phyloP scores from a whole-genome alignment of 1,284 basidiomycete genomes.

The Exobasidium cylindrosporum region DNA sequence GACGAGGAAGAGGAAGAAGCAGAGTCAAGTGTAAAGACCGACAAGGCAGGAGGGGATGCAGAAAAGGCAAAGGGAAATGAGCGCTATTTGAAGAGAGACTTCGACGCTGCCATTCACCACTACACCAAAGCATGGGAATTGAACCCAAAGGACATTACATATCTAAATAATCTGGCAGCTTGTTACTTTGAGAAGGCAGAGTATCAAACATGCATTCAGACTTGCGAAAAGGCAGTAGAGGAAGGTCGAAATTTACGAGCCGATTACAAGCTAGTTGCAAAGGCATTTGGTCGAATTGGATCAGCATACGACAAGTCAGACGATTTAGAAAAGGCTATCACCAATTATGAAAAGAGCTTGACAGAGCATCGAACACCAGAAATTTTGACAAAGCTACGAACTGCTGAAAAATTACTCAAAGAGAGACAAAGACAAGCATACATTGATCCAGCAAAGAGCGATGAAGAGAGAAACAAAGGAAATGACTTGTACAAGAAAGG shows the following conservation, averaged over 20 bases:
- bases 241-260: slow-evolving; percentile 71
- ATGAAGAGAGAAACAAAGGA: slow-evolving; percentile 82
- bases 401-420: slow-evolving; percentile 72
- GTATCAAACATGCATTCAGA: slow-evolving; percentile 84
- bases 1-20: slow-evolving; percentile 53
- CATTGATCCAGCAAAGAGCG: slow-evolving; percentile 81
- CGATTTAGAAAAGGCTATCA: slow-evolving; percentile 69
- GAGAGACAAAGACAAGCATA: slow-evolving; percentile 80
- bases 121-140: slow-evolving; percentile 81
- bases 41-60: slow-evolving; percentile 44
- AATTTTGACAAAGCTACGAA: slow-evolving; percentile 76
- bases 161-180: slow-evolving; percentile 67
- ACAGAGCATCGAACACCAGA: slow-evolving; percentile 96
- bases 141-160: slow-evolving; percentile 83
- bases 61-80: slow-evolving; percentile 66
- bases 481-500: slow-evolving; percentile 80
- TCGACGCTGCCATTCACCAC: slow-evolving; percentile 51
- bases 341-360: slow-evolving; percentile 63
- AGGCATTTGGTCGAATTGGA: slow-evolving; percentile 84
- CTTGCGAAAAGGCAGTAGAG: slow-evolving; percentile 89
- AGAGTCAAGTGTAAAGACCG: slow-evolving; percentile 21
- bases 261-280: slow-evolving; percentile 64
- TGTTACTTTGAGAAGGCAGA: slow-evolving; percentile 91
- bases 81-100: slow-evolving; percentile 77
- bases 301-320: slow-evolving; percentile 78